These are phyloP conservation scores for Magnusiomyces suaveolens DNA, from an alignment of 1,139 yeast genomes.

Conservation along the genomic window DNA sequence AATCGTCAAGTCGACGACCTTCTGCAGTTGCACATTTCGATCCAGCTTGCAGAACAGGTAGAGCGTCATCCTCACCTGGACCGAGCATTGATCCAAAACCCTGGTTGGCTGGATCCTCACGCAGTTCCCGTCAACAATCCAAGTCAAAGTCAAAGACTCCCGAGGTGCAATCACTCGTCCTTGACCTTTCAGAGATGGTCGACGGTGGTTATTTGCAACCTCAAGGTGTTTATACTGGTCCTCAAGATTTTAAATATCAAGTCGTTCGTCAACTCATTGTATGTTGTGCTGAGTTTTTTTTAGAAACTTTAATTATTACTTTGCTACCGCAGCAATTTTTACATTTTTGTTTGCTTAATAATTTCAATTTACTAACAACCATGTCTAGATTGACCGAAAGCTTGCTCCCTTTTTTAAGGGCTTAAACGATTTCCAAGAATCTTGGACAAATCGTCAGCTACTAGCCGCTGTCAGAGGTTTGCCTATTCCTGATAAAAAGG, in stretches of 20 bases:
- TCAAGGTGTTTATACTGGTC: constrained; percentile 70
- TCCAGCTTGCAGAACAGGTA: neutral
- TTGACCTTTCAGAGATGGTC: constrained; percentile 37
- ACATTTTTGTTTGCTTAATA: neutral
- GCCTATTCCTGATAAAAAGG: constrained; percentile 20
- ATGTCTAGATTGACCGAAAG: constrained; percentile 40
- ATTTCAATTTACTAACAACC: neutral
- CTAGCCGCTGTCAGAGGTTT: constrained; percentile 41
- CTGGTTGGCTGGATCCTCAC: neutral
- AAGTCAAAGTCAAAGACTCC: neutral
- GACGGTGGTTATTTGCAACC: constrained; percentile 58
- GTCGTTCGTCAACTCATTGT: constrained; percentile 56
- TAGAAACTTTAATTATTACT: neutral
- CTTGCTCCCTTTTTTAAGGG: constrained; percentile 91
- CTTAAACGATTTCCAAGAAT: constrained; percentile 65
- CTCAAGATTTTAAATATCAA: constrained; percentile 64
- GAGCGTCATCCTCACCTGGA: neutral
- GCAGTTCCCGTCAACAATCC: neutral
- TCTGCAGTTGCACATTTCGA: neutral
- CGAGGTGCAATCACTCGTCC: constrained; percentile 17
- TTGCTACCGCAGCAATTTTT: neutral
- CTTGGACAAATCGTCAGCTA: constrained; percentile 67
- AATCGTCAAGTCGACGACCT: neutral
- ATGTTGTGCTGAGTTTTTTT: neutral
- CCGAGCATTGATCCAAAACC: neutral